Conservation (phyloP, 1,284 basidiomycete species). For the Tremellales sp. region DNA sequence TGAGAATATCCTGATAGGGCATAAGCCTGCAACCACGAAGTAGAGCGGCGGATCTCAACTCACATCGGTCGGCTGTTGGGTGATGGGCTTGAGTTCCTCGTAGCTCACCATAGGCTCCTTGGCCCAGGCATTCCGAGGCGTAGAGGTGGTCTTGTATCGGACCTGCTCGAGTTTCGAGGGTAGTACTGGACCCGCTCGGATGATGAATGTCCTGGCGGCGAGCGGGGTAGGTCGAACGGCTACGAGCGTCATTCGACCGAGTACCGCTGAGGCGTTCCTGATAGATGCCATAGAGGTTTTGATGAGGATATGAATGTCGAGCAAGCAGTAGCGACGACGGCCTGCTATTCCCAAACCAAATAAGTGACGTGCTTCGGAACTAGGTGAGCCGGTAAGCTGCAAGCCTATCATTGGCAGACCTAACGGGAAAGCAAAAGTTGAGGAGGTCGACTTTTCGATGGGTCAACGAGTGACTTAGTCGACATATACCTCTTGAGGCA, state of each 20-base stretch:
- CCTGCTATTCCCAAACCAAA: too few relatives aligned
- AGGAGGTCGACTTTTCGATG: too few relatives aligned
- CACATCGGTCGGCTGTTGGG: constrained; percentile 73
- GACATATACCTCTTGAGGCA: too few relatives aligned
- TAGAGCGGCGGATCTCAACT: constrained; percentile 34
- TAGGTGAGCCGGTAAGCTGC: too few relatives aligned
- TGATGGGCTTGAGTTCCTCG: constrained; percentile 77
- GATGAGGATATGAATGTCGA: neutral
- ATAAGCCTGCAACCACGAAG: neutral
- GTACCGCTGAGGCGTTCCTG: neutral
- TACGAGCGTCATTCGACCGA: constrained; percentile 2
- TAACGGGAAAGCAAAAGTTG: constrained; percentile 8
- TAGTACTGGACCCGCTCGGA: constrained; percentile 10
- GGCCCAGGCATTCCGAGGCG: constrained; percentile 28
- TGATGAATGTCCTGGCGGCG: neutral
- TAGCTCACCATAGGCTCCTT: constrained; percentile 62
- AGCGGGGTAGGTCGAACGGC: neutral
- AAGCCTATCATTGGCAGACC: constrained; percentile 10
- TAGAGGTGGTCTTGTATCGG: constrained; percentile 10
- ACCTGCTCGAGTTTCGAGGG: neutral
- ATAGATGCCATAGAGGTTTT: neutral
- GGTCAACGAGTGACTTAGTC: too few relatives aligned
- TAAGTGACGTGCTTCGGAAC: too few relatives aligned
- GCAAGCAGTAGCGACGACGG: too few relatives aligned
- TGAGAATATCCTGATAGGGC: constrained; percentile 62